Conservation (phyloP, 768 basidiomycete species). For the Omphalotus guepiniiformis region DNA sequence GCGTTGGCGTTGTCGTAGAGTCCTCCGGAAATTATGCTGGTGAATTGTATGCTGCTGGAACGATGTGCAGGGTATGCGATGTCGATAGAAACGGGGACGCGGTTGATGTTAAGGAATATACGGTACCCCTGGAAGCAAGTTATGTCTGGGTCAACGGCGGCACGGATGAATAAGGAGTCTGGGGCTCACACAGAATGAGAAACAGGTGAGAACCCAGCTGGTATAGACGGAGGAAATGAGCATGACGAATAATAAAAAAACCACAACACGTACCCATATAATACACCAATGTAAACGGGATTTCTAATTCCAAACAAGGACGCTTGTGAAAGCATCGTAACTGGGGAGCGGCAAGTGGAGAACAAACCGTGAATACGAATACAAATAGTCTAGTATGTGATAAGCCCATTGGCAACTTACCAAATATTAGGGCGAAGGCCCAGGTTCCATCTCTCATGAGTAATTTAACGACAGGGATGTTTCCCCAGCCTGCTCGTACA, state of each 20-base stretch:
- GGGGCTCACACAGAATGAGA: conserved; percentile 16
- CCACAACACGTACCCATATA: conserved; percentile 11
- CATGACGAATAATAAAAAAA: not conserved
- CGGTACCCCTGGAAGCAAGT: conserved; percentile 14
- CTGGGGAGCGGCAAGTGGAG: not conserved
- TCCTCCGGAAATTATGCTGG: no score
- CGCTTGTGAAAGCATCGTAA: conserved; percentile 6
- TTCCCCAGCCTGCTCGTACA: conserved; percentile 34
- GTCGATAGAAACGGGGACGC: conserved; percentile 1
- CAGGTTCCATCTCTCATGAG: conserved; percentile 43
- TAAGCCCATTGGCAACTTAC: conserved; percentile 27
- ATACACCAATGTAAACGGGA: conserved; percentile 1
- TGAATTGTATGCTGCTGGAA: no score
- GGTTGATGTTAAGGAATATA: conserved; percentile 14
- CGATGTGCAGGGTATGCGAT: no score
- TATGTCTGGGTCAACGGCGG: not conserved
- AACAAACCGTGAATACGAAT: not conserved
- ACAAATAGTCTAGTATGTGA: no score
- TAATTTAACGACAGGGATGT: conserved; percentile 34
- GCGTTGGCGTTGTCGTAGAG: no score
- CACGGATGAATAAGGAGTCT: not conserved
- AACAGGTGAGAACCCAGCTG: conserved; percentile 15
- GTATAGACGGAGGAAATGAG: not conserved
- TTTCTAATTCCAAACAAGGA: conserved; percentile 11
- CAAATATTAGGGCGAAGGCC: conserved; percentile 36